Percentiles rank a stretch among this genome's conserved stretches.
Conservation (phyloP, 352 stramenopile genomes). For the Phytophthora cryptogea region DNA sequence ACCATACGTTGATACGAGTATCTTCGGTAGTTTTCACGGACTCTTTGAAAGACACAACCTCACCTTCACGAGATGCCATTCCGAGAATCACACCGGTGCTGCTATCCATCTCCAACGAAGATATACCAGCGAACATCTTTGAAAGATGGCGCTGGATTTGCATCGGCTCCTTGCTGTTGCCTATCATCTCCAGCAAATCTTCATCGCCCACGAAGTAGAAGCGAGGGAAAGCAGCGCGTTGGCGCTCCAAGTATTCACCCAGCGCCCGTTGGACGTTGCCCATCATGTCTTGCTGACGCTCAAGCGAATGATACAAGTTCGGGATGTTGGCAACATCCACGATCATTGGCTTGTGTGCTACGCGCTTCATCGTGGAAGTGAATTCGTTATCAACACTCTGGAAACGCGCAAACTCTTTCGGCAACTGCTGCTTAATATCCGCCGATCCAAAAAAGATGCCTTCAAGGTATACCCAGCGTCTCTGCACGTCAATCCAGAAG, state of each 20-base stretch:
- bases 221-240: conserved; percentile 95
- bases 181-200: conserved; percentile 99
- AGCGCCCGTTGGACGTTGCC: conserved; percentile 99
- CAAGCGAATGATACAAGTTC: conserved; percentile 92
- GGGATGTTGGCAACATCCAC: conserved; percentile 93
- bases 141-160: conserved; percentile 97
- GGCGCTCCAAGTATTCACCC: conserved; percentile 99
- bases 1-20: conserved; percentile 95
- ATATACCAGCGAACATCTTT: conserved; percentile 99
- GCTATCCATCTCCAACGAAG: conserved; percentile 87
- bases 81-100: conserved; percentile 76
- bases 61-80: conserved; percentile 99
- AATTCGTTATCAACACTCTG: conserved; percentile 99
- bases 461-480: conserved; percentile 99
- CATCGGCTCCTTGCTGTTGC: conserved; percentile 97
- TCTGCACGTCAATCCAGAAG: conserved; percentile 99
- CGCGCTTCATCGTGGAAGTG: conserved; percentile 97
- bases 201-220: conserved; percentile 99
- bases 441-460: conserved; percentile 98
- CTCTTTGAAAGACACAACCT: conserved; percentile 95
- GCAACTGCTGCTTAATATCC: conserved; percentile 99
- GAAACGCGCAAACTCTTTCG: conserved; percentile 98
- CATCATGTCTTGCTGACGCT: conserved; percentile 97
- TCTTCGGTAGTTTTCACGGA: conserved; percentile 92
- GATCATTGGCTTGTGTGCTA: conserved; percentile 96